A percentile compares a stretch with the other conserved stretches of the same genome.
Evolutionary conservation across 306 rosid genomes (phyloP).

Genomic region (Erythrophleum fordii): DNA sequence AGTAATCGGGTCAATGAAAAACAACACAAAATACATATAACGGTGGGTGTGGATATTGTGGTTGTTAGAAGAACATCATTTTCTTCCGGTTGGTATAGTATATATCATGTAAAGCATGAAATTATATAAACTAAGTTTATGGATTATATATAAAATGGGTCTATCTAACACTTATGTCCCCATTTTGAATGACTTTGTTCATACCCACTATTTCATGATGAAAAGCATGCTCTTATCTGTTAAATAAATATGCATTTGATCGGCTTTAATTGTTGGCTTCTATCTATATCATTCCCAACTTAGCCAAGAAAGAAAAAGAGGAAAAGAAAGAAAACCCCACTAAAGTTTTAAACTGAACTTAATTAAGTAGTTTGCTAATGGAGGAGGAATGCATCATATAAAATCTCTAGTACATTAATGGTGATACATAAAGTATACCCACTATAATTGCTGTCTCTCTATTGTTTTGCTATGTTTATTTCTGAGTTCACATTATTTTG

Average conservation of each 20-base stretch:
- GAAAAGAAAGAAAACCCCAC: constrained; percentile 19
- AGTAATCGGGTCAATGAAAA: background rate
- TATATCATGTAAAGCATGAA: background rate
- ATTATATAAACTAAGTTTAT: background rate
- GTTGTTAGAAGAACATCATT: constrained; percentile 10
- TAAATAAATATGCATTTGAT: constrained; percentile 36
- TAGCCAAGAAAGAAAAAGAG: background rate
- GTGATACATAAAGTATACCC: background rate
- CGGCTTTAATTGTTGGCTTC: constrained; percentile 36
- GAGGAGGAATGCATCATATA: constrained; percentile 16
- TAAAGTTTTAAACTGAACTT: background rate
- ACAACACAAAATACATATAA: background rate
- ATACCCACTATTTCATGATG: constrained; percentile 39
- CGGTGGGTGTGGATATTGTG: background rate
- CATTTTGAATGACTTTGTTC: constrained; percentile 33
- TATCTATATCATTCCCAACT: constrained; percentile 32
- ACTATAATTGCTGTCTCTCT: background rate
- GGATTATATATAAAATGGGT: background rate
- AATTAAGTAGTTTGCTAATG: constrained; percentile 10
- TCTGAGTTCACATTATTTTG: constrained; percentile 19
- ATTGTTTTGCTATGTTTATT: background rate
- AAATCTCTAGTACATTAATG: background rate
- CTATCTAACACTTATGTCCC: background rate
- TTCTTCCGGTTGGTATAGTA: background rate
- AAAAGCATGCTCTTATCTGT: constrained; percentile 30